phyloP scores from a whole-genome alignment of 2,329 filamentous ascomycete genomes.

The Huntiella moniliformis region DNA sequence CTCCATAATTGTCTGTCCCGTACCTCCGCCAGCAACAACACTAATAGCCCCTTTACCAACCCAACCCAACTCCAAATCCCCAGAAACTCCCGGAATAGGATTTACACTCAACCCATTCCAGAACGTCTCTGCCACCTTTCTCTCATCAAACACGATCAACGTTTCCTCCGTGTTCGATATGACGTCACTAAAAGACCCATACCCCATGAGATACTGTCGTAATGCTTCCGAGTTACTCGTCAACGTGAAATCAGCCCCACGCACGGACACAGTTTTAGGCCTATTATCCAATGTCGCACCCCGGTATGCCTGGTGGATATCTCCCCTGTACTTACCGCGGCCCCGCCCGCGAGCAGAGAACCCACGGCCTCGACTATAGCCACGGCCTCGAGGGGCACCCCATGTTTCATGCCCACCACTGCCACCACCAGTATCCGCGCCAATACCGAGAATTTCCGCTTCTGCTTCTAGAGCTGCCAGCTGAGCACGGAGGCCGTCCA shows the following conservation, averaged over 20 bases:
- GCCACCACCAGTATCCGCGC: constrained; percentile 23
- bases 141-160: constrained; percentile 45
- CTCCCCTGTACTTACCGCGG: constrained; percentile 16
- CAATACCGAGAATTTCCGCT: constrained; percentile 47
- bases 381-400: constrained; percentile 16
- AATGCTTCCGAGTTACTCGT: constrained; percentile 48
- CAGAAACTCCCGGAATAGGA: constrained; percentile 41
- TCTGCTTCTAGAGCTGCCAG: constrained; percentile 56
- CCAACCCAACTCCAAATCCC: constrained; percentile 49
- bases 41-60: constrained; percentile 17
- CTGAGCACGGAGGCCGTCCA: constrained; percentile 49
- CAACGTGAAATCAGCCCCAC: constrained; percentile 43
- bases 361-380: constrained; percentile 23
- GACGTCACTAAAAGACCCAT: constrained; percentile 44
- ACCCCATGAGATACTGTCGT: constrained; percentile 51
- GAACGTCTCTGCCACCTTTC: constrained; percentile 53
- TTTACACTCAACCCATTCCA: constrained; percentile 37
- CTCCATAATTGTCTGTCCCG: background rate
- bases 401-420: constrained; percentile 1
- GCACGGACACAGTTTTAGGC: constrained; percentile 46
- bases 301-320: constrained; percentile 36
- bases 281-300: constrained; percentile 58
- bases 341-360: constrained; percentile 16
- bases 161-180: constrained; percentile 28
- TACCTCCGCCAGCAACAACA: background rate